Evolutionary conservation across 106 monocot species (phyloP).

Genomic region (Allium fistulosum): DNA sequence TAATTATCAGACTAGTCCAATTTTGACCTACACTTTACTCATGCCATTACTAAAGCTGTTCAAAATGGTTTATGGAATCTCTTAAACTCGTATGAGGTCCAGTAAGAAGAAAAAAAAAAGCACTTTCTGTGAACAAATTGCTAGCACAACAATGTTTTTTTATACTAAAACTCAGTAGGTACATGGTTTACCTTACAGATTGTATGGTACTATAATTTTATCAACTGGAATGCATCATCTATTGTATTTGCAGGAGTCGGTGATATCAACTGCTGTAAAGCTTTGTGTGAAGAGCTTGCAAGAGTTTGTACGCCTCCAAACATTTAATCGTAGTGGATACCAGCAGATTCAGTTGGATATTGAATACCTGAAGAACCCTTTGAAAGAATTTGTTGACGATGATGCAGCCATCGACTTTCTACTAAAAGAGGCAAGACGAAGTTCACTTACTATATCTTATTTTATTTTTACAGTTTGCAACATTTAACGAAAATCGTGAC

Average conservation of each 20-base stretch:
- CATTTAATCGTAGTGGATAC: conserved; percentile 89
- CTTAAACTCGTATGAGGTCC: too few species aligned
- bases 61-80: too few species aligned
- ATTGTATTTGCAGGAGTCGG: conserved; percentile 66
- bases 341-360: conserved; percentile 97
- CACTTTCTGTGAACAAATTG: too few species aligned
- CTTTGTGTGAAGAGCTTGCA: conserved; percentile 93
- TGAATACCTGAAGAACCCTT: conserved; percentile 77
- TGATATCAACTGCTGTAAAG: conserved; percentile 75
- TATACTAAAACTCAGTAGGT: too few species aligned
- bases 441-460: background rate
- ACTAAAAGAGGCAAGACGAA: conserved; percentile 67
- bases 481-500: too few species aligned
- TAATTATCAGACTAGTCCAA: too few species aligned
- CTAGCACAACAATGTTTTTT: too few species aligned
- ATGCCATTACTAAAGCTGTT: too few species aligned
- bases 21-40: too few species aligned
- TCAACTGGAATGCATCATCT: background rate
- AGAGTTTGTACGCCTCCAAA: conserved; percentile 91
- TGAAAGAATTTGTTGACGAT: conserved; percentile 84
- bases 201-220: too few species aligned
- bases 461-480: background rate
- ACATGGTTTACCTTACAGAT: too few species aligned
- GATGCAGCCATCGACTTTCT: conserved; percentile 79
- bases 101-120: too few species aligned